Percentiles rank a stretch among this genome's conserved stretches.
These are phyloP conservation scores for Malassezia caprae DNA, from an alignment of 1,284 basidiomycete genomes.

Conservation along the genomic window DNA sequence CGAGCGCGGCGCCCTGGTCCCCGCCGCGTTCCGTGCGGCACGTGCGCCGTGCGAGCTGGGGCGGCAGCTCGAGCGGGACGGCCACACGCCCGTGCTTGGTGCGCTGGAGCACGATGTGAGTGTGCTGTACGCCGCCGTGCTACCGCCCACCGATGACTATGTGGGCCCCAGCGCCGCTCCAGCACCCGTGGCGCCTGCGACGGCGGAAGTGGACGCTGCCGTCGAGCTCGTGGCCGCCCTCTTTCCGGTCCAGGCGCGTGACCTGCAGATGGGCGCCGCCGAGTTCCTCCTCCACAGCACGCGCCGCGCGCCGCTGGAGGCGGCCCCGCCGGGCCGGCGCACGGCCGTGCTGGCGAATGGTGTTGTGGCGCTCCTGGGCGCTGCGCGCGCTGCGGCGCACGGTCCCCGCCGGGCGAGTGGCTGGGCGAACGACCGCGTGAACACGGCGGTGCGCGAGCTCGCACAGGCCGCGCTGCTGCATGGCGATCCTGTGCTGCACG, in stretches of 20 bases:
- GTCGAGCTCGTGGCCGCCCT: slow-evolving; percentile 70
- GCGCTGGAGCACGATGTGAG: slow-evolving; percentile 79
- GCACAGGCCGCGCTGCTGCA: slow-evolving; percentile 77
- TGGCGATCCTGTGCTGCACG: slow-evolving; percentile 65
- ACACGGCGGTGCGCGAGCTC: slow-evolving; percentile 61
- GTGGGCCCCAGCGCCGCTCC: slow-evolving; percentile 51
- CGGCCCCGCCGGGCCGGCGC: slow-evolving; percentile 74
- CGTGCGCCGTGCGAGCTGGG: not conserved
- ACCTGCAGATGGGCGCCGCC: slow-evolving; percentile 61
- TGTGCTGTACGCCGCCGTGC: slow-evolving; percentile 54
- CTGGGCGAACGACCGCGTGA: slow-evolving; percentile 58
- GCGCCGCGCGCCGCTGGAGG: slow-evolving; percentile 67
- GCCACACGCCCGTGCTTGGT: slow-evolving; percentile 68
- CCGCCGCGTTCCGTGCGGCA: not conserved
- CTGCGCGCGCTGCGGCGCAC: slow-evolving; percentile 53
- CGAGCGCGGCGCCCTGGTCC: slow-evolving; percentile 4
- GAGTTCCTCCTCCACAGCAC: slow-evolving; percentile 58
- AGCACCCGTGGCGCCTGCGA: slow-evolving; percentile 65
- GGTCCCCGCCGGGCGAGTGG: slow-evolving; percentile 30
- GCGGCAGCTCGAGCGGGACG: slow-evolving; percentile 59
- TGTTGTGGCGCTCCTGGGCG: slow-evolving; percentile 66
- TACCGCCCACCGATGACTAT: not conserved
- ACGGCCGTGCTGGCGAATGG: slow-evolving; percentile 77
- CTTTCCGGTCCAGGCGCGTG: slow-evolving; percentile 66
- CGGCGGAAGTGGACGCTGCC: slow-evolving; percentile 76